These are phyloP conservation scores for Paspalum vaginatum DNA, from an alignment of 176 grass and related monocot species.

Conservation along the genomic window DNA sequence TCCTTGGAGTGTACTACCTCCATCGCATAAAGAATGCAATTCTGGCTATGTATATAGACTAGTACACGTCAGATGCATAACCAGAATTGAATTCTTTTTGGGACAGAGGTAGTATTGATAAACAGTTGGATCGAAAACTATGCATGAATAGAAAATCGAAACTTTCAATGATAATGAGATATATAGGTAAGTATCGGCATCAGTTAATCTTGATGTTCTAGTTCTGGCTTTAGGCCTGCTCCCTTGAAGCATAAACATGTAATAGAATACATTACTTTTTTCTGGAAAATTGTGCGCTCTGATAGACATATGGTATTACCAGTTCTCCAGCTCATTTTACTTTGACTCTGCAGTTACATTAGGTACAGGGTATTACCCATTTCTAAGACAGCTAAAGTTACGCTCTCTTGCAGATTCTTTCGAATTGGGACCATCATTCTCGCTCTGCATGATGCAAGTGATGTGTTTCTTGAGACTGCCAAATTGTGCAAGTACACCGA, in stretches of 20 bases:
- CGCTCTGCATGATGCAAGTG: slow-evolving; percentile 90
- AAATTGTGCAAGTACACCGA: slow-evolving; percentile 98
- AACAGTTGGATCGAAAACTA: slow-evolving; percentile 3
- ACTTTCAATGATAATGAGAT: slow-evolving; percentile 1
- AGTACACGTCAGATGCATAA: too few species aligned
- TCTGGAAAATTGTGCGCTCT: slow-evolving; percentile 21
- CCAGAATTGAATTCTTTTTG: too few species aligned
- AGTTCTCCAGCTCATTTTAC: slow-evolving; percentile 26
- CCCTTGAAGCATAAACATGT: slow-evolving; percentile 1
- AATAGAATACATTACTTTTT: slow-evolving; percentile 6
- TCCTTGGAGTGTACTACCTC: slow-evolving; percentile 4
- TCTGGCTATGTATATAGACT: too few species aligned
- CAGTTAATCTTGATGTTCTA: slow-evolving; percentile 11
- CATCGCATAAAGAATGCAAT: too few species aligned
- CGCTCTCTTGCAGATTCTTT: slow-evolving; percentile 70
- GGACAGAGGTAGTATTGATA: not conserved
- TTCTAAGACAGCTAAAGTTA: slow-evolving; percentile 25
- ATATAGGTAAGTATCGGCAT: slow-evolving; percentile 1
- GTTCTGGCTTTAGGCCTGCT: not conserved
- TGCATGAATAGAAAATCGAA: not conserved
- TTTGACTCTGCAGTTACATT: slow-evolving; percentile 16
- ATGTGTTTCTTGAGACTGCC: slow-evolving; percentile 94
- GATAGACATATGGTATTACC: slow-evolving; percentile 23
- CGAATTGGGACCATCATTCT: slow-evolving; percentile 90
- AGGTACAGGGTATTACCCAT: not conserved